These are phyloP conservation scores for Russula abietina DNA, from an alignment of 768 basidiomycete genomes.

Conservation along the genomic window DNA sequence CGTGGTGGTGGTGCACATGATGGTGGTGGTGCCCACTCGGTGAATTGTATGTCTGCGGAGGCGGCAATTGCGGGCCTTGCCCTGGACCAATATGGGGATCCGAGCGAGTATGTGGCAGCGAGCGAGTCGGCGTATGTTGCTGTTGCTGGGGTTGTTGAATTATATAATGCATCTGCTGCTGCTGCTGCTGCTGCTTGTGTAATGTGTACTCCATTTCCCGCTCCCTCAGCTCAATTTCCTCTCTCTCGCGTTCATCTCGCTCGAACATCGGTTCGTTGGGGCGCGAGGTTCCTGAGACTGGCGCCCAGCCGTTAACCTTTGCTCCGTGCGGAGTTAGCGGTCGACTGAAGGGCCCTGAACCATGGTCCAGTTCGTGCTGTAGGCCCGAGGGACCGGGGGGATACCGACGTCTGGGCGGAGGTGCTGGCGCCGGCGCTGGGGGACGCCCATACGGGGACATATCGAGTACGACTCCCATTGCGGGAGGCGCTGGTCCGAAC, in stretches of 20 bases:
- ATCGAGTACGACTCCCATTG: constrained; percentile 19
- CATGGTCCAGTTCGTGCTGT: constrained; percentile 20
- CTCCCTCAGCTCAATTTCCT: constrained; percentile 24
- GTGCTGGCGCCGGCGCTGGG: constrained; percentile 4
- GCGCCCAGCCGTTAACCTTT: constrained; percentile 22
- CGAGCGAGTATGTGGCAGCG: constrained; percentile 13
- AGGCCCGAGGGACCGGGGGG: constrained; percentile 22
- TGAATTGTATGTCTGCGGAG: constrained; percentile 22
- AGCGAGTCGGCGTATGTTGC: constrained; percentile 5
- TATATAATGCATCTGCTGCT: constrained; percentile 16
- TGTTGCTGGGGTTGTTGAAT: constrained; percentile 25
- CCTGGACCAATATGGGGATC: constrained; percentile 22
- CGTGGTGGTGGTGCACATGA: constrained; percentile 33
- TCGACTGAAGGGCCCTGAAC: constrained; percentile 21
- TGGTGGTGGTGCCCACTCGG: constrained; percentile 27
- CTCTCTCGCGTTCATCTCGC: constrained; percentile 23
- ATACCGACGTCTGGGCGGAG: constrained; percentile 17
- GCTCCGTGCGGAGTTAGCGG: constrained; percentile 16
- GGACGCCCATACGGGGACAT: constrained; percentile 15
- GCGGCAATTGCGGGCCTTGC: constrained; percentile 16
- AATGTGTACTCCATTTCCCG: constrained; percentile 27
- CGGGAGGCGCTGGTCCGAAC: constrained; percentile 8
- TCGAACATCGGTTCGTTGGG: constrained; percentile 12
- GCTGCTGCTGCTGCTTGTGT: constrained; percentile 25
- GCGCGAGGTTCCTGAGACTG: constrained; percentile 1